These are phyloP conservation scores for Vigna nakashimae DNA, from an alignment of 306 rosid genomes.

Conservation along the genomic window DNA sequence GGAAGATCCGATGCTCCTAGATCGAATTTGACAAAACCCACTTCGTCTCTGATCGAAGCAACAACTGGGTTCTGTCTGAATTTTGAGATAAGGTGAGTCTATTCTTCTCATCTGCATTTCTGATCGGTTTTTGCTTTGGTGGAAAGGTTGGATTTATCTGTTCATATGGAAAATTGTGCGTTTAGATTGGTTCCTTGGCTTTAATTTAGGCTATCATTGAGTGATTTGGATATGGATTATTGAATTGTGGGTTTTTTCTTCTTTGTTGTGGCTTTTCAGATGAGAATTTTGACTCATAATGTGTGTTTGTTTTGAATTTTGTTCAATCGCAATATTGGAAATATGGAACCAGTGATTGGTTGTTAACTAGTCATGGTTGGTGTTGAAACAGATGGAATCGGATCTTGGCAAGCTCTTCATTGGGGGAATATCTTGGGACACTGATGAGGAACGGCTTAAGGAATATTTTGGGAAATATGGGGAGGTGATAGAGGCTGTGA, in stretches of 20 bases:
- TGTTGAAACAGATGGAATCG: conserved; percentile 82
- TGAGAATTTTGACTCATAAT: conserved; percentile 44
- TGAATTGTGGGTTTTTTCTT: conserved; percentile 31
- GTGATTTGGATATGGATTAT: conserved; percentile 26
- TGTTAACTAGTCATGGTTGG: conserved; percentile 51
- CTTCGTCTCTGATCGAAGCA: conserved; percentile 65
- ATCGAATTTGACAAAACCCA: conserved; percentile 71
- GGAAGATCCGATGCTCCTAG: conserved; percentile 81
- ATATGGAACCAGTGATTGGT: conserved; percentile 46
- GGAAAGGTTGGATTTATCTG: conserved; percentile 41
- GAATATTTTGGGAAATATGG: conserved; percentile 95
- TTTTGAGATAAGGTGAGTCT: conserved; percentile 64
- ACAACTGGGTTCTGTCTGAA: conserved; percentile 77
- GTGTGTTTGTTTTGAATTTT: conserved; percentile 36
- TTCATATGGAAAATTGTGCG: conserved; percentile 33
- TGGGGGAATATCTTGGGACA: conserved; percentile 99
- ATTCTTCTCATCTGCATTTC: conserved; percentile 64
- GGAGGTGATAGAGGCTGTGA: conserved; percentile 96
- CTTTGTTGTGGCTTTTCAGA: conserved; percentile 17
- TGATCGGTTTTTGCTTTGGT: conserved; percentile 49
- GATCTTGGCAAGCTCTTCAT: conserved; percentile 99
- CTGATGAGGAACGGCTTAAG: conserved; percentile 93
- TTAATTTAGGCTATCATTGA: conserved; percentile 47
- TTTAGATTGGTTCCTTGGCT: conserved; percentile 47
- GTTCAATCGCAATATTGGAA: conserved; percentile 34